phyloP scores from a whole-genome alignment of 768 basidiomycete species.

The Rhizopogon vinicolor region DNA sequence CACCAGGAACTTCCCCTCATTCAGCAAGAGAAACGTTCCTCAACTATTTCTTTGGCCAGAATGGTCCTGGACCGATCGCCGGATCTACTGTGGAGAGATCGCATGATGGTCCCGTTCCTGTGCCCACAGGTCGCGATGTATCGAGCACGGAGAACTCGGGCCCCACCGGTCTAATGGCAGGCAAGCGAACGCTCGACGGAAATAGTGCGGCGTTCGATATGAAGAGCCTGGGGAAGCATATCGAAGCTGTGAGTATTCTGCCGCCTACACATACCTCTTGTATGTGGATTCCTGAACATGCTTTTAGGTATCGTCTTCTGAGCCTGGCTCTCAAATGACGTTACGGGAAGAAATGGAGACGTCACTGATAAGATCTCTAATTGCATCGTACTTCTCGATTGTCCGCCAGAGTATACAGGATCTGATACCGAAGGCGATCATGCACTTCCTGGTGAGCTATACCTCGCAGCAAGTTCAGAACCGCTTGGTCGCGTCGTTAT shows the following conservation, averaged over 20 bases:
- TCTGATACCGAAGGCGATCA: constrained; percentile 94
- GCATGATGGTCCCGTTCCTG: constrained; percentile 23
- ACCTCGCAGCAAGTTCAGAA: constrained; percentile 98
- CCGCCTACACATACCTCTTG: constrained; percentile 4
- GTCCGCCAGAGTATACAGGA: constrained; percentile 97
- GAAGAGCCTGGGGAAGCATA: constrained; percentile 97
- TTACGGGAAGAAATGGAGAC: constrained; percentile 96
- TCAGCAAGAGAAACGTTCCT: constrained; percentile 88
- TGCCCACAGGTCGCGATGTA: constrained; percentile 61
- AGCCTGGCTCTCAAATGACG: constrained; percentile 60
- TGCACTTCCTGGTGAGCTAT: constrained; percentile 96
- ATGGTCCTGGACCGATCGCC: constrained; percentile 69
- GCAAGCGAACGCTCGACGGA: constrained; percentile 63
- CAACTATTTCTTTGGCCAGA: constrained; percentile 96
- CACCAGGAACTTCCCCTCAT: constrained; percentile 37
- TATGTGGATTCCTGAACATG: constrained; percentile 2
- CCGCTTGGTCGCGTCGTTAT: constrained; percentile 87
- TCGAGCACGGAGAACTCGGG: constrained; percentile 48
- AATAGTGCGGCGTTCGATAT: constrained; percentile 92
- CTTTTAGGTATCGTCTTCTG: constrained; percentile 46
- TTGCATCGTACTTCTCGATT: constrained; percentile 93
- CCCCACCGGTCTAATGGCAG: constrained; percentile 60
- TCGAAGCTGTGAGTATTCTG: constrained; percentile 79
- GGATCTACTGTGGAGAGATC: constrained; percentile 47
- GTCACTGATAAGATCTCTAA: constrained; percentile 88